phyloP scores from a whole-genome alignment of 208 protist species.

The Trypanosoma theileri region DNA sequence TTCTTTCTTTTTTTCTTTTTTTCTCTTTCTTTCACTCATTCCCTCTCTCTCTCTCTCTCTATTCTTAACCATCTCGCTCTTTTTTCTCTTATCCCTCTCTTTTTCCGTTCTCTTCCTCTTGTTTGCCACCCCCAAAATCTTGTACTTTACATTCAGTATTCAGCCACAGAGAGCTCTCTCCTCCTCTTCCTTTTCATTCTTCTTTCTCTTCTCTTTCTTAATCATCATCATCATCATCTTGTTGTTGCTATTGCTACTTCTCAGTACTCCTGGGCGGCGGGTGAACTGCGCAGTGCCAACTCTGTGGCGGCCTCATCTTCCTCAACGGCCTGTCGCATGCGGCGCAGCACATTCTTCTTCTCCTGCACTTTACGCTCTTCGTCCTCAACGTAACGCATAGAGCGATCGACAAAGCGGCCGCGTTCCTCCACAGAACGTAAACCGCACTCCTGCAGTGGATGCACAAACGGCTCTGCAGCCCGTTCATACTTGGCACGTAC shows the following conservation, averaged over 20 bases:
- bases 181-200: slow-evolving; percentile 6
- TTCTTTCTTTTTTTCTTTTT: too few relatives aligned
- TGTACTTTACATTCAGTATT: slow-evolving; percentile 9
- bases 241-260: neutral
- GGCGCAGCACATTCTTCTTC: slow-evolving; percentile 54
- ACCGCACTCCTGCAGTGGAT: slow-evolving; percentile 81
- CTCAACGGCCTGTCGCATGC: slow-evolving; percentile 63
- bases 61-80: too few relatives aligned
- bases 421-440: slow-evolving; percentile 64
- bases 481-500: slow-evolving; percentile 53
- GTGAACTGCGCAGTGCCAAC: slow-evolving; percentile 31
- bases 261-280: slow-evolving; percentile 4
- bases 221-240: neutral
- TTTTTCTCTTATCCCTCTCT: neutral
- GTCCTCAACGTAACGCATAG: slow-evolving; percentile 72
- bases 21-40: neutral
- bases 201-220: slow-evolving; percentile 10
- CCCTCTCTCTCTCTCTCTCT: neutral
- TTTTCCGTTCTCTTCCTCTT: slow-evolving; percentile 5
- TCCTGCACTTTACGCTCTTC: slow-evolving; percentile 74
- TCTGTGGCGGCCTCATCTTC: slow-evolving; percentile 61
- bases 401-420: slow-evolving; percentile 67
- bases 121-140: neutral
- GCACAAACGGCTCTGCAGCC: slow-evolving; percentile 47
- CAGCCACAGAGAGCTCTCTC: neutral